A percentile compares a stretch with the other conserved stretches of the same genome.
These are phyloP conservation scores for Aegilops sharonensis DNA, from an alignment of 176 grass and related monocot species.

Conservation along the genomic window DNA sequence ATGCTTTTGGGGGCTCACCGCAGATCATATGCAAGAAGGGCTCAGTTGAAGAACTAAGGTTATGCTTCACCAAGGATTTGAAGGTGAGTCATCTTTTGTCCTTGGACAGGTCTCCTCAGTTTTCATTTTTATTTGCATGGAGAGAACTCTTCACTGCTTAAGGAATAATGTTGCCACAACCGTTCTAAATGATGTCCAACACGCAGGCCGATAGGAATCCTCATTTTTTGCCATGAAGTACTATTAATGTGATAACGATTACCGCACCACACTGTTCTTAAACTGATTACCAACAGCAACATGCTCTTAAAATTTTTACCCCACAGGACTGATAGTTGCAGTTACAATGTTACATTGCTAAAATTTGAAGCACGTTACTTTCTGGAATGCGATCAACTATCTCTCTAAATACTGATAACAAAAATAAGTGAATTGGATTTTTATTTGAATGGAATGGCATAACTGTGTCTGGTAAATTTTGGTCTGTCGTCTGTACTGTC, in stretches of 20 bases:
- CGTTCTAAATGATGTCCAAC: neutral
- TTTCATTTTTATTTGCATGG: neutral
- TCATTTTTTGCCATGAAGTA: neutral
- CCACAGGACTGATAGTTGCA: neutral
- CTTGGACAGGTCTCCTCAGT: neutral
- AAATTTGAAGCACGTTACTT: neutral
- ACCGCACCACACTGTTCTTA: neutral
- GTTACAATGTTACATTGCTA: conserved; percentile 15
- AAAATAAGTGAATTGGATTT: neutral
- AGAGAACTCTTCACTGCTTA: neutral
- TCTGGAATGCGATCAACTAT: neutral
- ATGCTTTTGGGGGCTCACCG: conserved; percentile 68
- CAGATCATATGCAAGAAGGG: conserved; percentile 67
- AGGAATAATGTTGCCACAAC: neutral
- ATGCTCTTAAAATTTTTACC: neutral
- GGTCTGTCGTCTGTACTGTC: neutral
- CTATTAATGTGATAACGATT: neutral
- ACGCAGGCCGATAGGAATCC: neutral
- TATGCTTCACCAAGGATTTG: conserved; percentile 93
- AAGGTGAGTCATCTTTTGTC: conserved; percentile 51
- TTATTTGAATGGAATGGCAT: neutral
- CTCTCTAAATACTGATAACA: neutral
- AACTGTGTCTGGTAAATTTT: neutral
- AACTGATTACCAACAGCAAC: neutral
- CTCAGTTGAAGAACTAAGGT: conserved; percentile 77